These are phyloP conservation scores for Trypanosoma platydactyli DNA, from an alignment of 208 protist genomes.

Conservation along the genomic window DNA sequence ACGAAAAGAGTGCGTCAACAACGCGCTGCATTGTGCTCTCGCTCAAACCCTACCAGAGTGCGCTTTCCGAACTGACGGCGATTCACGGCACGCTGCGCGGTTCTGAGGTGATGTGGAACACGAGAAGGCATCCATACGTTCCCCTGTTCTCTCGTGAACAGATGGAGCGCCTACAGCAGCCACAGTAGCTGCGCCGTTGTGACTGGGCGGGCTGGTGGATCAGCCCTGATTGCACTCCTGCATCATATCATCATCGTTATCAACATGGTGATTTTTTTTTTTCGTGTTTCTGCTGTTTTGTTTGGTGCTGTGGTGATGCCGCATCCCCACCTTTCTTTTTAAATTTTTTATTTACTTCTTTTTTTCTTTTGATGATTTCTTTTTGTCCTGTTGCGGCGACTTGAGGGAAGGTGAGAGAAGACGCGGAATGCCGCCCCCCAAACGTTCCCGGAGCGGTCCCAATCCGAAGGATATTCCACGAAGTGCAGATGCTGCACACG, in stretches of 20 bases:
- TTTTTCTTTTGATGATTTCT: not conserved
- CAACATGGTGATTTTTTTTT: not conserved
- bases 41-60: conserved; percentile 43
- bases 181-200: not conserved
- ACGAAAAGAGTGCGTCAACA: not conserved
- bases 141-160: conserved; percentile 61
- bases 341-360: not conserved
- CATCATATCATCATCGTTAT: too few species aligned
- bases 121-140: conserved; percentile 68
- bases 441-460: conserved; percentile 13
- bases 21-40: conserved; percentile 61
- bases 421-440: conserved; percentile 4
- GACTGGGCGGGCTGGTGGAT: conserved; percentile 4
- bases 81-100: conserved; percentile 38
- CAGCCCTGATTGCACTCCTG: too few species aligned
- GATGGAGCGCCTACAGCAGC: conserved; percentile 40
- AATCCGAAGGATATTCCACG: not conserved
- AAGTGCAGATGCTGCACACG: conserved; percentile 1
- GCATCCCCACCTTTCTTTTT: conserved; percentile 23
- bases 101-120: conserved; percentile 65
- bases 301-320: not conserved
- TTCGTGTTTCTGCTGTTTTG: not conserved
- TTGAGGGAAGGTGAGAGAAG: conserved; percentile 3
- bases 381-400: not conserved
- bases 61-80: conserved; percentile 57